Conservation (phyloP, 2,329 filamentous ascomycete species). For the Pyrenophora seminiperda region DNA sequence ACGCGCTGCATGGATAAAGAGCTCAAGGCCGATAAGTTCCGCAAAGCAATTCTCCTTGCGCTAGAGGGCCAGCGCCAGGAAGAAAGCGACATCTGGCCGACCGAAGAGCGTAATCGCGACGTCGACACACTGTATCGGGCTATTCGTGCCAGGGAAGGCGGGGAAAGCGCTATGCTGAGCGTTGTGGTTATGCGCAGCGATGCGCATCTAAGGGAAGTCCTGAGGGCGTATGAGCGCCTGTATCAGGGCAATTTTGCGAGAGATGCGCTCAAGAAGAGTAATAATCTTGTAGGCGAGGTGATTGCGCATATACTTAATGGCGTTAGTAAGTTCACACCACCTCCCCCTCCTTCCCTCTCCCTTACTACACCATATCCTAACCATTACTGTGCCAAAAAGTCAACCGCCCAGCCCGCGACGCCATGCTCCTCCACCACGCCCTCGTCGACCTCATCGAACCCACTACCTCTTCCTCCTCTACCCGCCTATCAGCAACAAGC, state of each 20-base stretch:
- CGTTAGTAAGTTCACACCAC: constrained; percentile 56
- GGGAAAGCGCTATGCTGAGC: constrained; percentile 84
- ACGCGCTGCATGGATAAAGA: constrained; percentile 88
- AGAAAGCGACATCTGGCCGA: constrained; percentile 66
- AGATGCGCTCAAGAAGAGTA: constrained; percentile 84
- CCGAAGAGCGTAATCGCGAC: constrained; percentile 67
- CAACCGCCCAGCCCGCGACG: constrained; percentile 92
- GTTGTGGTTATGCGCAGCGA: constrained; percentile 84
- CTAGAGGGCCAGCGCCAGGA: constrained; percentile 85
- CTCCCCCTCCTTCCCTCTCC: not conserved
- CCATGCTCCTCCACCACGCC: constrained; percentile 87
- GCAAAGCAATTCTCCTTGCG: constrained; percentile 80
- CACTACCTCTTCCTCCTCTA: constrained; percentile 26
- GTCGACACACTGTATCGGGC: constrained; percentile 73
- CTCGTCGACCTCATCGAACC: constrained; percentile 62
- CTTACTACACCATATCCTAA: not conserved
- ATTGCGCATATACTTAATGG: constrained; percentile 95
- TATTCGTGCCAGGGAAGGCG: constrained; percentile 72
- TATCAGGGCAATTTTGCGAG: constrained; percentile 83
- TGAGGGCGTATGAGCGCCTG: constrained; percentile 74
- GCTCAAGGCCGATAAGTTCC: constrained; percentile 95
- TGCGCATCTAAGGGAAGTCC: constrained; percentile 77
- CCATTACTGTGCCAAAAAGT: constrained; percentile 47
- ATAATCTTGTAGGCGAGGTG: constrained; percentile 91
- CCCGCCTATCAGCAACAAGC: constrained; percentile 30